Conservation (phyloP, 2,329 filamentous ascomycete genomes). For the Fusarium hainanense region DNA sequence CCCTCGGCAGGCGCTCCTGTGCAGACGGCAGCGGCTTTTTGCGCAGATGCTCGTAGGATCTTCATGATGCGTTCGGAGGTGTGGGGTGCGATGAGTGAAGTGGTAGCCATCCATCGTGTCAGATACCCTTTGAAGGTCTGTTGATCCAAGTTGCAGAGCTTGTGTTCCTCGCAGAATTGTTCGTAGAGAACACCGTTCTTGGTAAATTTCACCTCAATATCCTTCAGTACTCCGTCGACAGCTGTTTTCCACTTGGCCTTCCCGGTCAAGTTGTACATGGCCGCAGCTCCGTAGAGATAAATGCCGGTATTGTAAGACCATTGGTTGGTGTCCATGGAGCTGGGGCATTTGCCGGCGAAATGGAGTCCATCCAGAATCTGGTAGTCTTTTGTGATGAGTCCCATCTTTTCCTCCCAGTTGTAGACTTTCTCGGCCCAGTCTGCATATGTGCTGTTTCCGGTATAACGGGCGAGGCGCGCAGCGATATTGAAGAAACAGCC, state of each 20-base stretch:
- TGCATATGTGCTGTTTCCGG: slow-evolving; percentile 80
- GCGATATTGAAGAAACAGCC: slow-evolving; percentile 77
- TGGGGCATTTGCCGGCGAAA: slow-evolving; percentile 55
- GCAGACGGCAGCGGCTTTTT: slow-evolving; percentile 64
- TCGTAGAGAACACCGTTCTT: slow-evolving; percentile 68
- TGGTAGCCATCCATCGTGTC: slow-evolving; percentile 72
- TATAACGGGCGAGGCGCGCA: slow-evolving; percentile 81
- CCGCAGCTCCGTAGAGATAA: slow-evolving; percentile 69
- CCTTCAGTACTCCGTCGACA: slow-evolving; percentile 66
- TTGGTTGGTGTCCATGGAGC: slow-evolving; percentile 65
- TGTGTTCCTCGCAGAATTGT: slow-evolving; percentile 70
- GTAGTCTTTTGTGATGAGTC: slow-evolving; percentile 67
- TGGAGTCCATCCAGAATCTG: slow-evolving; percentile 64
- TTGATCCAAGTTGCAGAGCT: slow-evolving; percentile 76
- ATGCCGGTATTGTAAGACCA: slow-evolving; percentile 79
- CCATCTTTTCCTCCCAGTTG: slow-evolving; percentile 68
- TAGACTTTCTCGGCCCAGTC: slow-evolving; percentile 80
- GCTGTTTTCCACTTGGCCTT: slow-evolving; percentile 66
- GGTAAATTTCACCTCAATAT: slow-evolving; percentile 65
- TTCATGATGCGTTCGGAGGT: slow-evolving; percentile 61
- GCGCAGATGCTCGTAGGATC: slow-evolving; percentile 61
- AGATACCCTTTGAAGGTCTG: slow-evolving; percentile 81
- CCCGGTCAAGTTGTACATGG: slow-evolving; percentile 71
- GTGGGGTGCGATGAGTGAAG: slow-evolving; percentile 65
- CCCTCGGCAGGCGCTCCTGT: slow-evolving; percentile 53